A percentile compares a stretch with the other conserved stretches of the same genome.
phyloP scores from a whole-genome alignment of 2,329 filamentous ascomycete genomes.

The Fusarium secorum region DNA sequence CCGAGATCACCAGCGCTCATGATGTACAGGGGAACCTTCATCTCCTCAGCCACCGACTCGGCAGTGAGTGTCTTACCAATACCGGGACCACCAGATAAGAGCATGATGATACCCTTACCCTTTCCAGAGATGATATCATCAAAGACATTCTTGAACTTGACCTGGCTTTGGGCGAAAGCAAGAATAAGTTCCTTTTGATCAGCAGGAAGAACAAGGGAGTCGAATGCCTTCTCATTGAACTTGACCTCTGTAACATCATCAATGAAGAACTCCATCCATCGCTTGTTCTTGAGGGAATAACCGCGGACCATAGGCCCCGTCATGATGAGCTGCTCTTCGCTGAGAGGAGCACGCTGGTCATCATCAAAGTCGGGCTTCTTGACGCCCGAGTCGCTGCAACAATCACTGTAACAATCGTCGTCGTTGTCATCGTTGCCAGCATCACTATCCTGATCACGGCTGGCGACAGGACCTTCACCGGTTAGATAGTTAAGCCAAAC shows the following conservation, averaged over 20 bases:
- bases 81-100: constrained; percentile 57
- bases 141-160: constrained; percentile 52
- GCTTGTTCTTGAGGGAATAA: constrained; percentile 58
- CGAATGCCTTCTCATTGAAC: constrained; percentile 60
- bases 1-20: constrained; percentile 74
- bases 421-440: background rate
- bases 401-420: background rate
- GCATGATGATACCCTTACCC: constrained; percentile 59
- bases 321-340: constrained; percentile 52
- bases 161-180: constrained; percentile 59
- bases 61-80: constrained; percentile 61
- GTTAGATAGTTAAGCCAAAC: constrained; percentile 26
- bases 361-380: background rate
- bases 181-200: constrained; percentile 61
- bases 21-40: constrained; percentile 58
- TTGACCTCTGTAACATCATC: constrained; percentile 54
- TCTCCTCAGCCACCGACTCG: constrained; percentile 59
- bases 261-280: constrained; percentile 59
- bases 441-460: background rate
- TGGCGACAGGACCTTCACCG: background rate
- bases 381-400: background rate
- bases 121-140: constrained; percentile 63
- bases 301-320: constrained; percentile 54
- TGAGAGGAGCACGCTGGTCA: constrained; percentile 41
- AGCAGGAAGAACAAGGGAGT: constrained; percentile 57